Percentiles rank a stretch among this genome's conserved stretches.
Conservation (phyloP, 805 yeast species). For the Metschnikowia corniflorae region DNA sequence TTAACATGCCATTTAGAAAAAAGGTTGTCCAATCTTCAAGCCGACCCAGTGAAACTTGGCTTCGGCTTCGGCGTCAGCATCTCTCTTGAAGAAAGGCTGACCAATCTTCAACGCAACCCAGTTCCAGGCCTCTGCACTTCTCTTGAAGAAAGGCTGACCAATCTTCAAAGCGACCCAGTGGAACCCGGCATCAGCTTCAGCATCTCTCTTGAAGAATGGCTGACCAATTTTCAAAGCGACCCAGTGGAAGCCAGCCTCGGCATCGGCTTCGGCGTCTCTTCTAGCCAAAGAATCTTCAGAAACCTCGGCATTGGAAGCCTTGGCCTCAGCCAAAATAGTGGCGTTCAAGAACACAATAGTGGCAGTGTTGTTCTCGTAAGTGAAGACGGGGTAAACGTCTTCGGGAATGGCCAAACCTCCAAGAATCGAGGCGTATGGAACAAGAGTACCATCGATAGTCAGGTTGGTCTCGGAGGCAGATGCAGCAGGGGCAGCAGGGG, state of each 20-base stretch:
- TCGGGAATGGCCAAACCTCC: slow-evolving; percentile 12
- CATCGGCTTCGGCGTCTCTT: slow-evolving; percentile 19
- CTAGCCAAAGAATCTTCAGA: slow-evolving; percentile 10
- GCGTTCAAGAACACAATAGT: slow-evolving; percentile 16
- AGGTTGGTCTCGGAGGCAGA: slow-evolving; percentile 6
- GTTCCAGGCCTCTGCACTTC: slow-evolving; percentile 11
- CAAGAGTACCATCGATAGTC: slow-evolving; percentile 4
- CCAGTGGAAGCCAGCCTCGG: slow-evolving; percentile 12
- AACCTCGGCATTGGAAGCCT: slow-evolving; percentile 8
- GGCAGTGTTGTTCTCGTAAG: slow-evolving; percentile 10
- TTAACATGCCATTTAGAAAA: slow-evolving; percentile 8
- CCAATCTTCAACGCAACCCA: slow-evolving; percentile 15
- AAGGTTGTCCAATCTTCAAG: slow-evolving; percentile 14
- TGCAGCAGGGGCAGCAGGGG: slow-evolving; percentile 18
- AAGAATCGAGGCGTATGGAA: slow-evolving; percentile 16
- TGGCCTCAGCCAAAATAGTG: slow-evolving; percentile 16
- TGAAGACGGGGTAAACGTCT: slow-evolving; percentile 14
- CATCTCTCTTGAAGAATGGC: slow-evolving; percentile 14
- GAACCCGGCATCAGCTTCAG: slow-evolving; percentile 12
- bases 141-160: slow-evolving; percentile 15
- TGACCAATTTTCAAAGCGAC: slow-evolving; percentile 12
- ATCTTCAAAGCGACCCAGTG: slow-evolving; percentile 11
- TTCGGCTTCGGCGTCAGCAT: slow-evolving; percentile 10
- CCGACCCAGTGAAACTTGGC: slow-evolving; percentile 13
- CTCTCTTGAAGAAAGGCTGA: slow-evolving; percentile 13